Evolutionary conservation across 352 stramenopile species (phyloP), one percentile per base, ranked within the genome.

Genomic region (Pythium plurisporium): DNA sequence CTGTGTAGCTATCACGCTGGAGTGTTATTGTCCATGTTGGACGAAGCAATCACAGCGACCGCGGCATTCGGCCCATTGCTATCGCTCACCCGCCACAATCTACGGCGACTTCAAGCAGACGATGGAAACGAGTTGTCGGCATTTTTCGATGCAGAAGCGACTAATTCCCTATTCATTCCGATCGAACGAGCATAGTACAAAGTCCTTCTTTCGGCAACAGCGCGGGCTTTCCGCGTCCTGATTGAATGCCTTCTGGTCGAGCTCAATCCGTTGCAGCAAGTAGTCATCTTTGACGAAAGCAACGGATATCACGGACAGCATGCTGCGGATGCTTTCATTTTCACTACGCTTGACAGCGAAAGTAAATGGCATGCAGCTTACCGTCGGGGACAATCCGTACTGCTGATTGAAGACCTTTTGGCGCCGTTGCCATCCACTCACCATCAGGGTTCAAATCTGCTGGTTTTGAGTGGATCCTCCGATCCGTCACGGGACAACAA

Each of bases 221-320:
- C 43, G 0, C 5, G 29, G 8, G 10, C 5, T 5, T 6, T 49
- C 23, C 55, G 38, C 10, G 44, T 62, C 5, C 14, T 62, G n/a
- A 17, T 55, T 20, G 67, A 79, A 38, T 75, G 69, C 29, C 23
- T 80, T 2, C 68, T 81, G 12, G 33, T 55, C 0, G 23, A 34
- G 0, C 25, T 77, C 0, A 71, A 68, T 15, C 27, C 45, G 1
- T 12, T 59, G 0, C 31, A 59, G 0, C 57, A 62, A 1, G 58
- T 81, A 17, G n/a, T 72, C 9, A 59, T 83, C 1, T 19, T 76
- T 7, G 41, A 49, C 8, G 26, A 48, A 2, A 31, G 20, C 12
- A 40, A 58, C 22, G 47, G n/a, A 4, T 8, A 11, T 31, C 17
- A 1, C 1, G 17, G 10, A 15, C 34, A n/a, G 2, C 15, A 4